A percentile compares a stretch with the other conserved stretches of the same genome.
These are phyloP conservation scores for Apophysomyces ossiformis DNA, from an alignment of 371 early-diverging fungal species.

Conservation along the genomic window DNA sequence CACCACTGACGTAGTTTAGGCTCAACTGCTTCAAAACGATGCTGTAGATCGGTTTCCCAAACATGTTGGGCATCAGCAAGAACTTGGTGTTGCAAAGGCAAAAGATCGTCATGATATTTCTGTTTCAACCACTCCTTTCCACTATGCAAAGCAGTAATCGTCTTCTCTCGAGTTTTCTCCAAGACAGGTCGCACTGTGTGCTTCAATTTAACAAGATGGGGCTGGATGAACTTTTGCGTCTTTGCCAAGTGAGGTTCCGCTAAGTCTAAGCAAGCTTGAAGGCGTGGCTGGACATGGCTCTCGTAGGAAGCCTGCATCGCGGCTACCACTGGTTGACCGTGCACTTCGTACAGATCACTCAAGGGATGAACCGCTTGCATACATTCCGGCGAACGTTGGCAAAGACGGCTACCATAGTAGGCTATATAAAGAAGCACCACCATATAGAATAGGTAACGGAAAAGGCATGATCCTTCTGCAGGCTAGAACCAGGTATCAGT, in stretches of 20 bases:
- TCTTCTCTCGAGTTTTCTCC: not conserved
- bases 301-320: not conserved
- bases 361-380: not conserved
- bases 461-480: not conserved
- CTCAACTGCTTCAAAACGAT: too few species aligned
- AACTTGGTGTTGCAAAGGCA: not conserved
- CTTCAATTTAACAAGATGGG: not conserved
- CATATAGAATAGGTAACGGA: not conserved
- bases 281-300: not conserved
- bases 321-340: not conserved
- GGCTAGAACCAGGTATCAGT: not conserved
- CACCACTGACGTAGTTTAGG: too few species aligned
- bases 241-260: not conserved
- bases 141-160: not conserved
- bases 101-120: not conserved
- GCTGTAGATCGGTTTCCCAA: not conserved
- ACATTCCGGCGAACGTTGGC: not conserved
- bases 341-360: not conserved
- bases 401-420: not conserved
- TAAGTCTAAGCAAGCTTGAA: not conserved
- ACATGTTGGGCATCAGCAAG: not conserved
- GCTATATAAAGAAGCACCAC: not conserved
- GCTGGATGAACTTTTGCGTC: not conserved
- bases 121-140: not conserved
- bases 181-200: not conserved